phyloP scores from a whole-genome alignment of 495 filamentous ascomycete genomes.

The Glonium stellatum region DNA sequence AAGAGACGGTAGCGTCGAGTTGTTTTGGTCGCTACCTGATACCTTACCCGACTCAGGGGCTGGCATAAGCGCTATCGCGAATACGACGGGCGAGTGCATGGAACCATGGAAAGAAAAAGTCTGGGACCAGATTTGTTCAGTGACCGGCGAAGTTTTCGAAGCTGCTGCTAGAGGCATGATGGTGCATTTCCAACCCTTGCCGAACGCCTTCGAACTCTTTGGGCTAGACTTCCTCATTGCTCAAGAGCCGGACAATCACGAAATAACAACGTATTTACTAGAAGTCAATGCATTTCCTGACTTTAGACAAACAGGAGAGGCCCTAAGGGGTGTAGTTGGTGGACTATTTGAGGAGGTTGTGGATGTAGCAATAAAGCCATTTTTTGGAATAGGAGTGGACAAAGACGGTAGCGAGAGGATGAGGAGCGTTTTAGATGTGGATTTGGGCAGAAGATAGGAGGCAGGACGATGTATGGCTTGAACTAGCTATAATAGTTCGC shows the following conservation, averaged over 20 bases:
- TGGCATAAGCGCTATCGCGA: neutral
- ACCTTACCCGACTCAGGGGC: neutral
- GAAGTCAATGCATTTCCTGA: slow-evolving; percentile 98
- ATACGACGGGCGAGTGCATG: neutral
- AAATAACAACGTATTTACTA: slow-evolving; percentile 60
- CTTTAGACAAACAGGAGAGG: slow-evolving; percentile 80
- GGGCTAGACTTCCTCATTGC: slow-evolving; percentile 84
- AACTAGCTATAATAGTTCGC: no score
- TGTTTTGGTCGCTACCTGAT: slow-evolving; percentile 62
- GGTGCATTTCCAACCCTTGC: slow-evolving; percentile 81
- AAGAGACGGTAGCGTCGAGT: slow-evolving; percentile 54
- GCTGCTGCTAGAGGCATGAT: slow-evolving; percentile 76
- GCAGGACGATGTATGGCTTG: neutral
- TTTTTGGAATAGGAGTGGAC: slow-evolving; percentile 43
- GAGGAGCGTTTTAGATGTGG: slow-evolving; percentile 53
- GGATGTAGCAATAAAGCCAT: slow-evolving; percentile 54
- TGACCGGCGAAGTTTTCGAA: slow-evolving; percentile 71
- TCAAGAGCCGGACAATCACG: slow-evolving; percentile 35
- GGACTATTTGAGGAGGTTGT: slow-evolving; percentile 72
- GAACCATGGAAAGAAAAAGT: slow-evolving; percentile 51
- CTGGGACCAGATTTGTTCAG: slow-evolving; percentile 62
- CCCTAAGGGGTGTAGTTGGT: slow-evolving; percentile 59
- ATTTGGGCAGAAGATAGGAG: slow-evolving; percentile 48
- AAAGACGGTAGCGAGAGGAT: slow-evolving; percentile 37
- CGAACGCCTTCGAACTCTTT: slow-evolving; percentile 85